These are phyloP conservation scores for Dipodascopsis uninucleata DNA, from an alignment of 805 yeast species.

Conservation along the genomic window DNA sequence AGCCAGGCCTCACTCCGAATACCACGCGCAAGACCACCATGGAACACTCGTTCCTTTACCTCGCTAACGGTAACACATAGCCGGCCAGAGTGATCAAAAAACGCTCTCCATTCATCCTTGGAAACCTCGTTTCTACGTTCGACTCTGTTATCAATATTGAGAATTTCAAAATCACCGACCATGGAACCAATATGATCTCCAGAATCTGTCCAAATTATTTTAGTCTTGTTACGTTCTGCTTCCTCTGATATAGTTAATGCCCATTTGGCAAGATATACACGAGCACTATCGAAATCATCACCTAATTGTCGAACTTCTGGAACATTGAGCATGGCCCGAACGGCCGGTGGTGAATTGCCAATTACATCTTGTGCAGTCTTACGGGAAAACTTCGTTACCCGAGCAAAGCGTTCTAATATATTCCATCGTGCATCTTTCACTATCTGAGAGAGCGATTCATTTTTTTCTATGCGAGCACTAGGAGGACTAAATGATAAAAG, in stretches of 20 bases:
- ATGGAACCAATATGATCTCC: slow-evolving; percentile 33
- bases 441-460: slow-evolving; percentile 47
- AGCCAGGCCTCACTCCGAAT: slow-evolving; percentile 79
- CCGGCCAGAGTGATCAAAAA: slow-evolving; percentile 74
- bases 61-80: slow-evolving; percentile 70
- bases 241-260: slow-evolving; percentile 91
- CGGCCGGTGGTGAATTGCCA: slow-evolving; percentile 52
- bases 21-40: slow-evolving; percentile 70
- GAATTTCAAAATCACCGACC: slow-evolving; percentile 43
- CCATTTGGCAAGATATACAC: slow-evolving; percentile 93
- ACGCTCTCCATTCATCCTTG: slow-evolving; percentile 74
- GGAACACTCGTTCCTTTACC: slow-evolving; percentile 78
- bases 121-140: slow-evolving; percentile 67
- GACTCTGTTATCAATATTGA: slow-evolving; percentile 50
- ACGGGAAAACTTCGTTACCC: slow-evolving; percentile 61
- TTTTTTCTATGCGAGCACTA: slow-evolving; percentile 36
- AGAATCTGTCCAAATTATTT: slow-evolving; percentile 39
- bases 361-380: slow-evolving; percentile 60
- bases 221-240: slow-evolving; percentile 55
- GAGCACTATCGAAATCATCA: slow-evolving; percentile 89
- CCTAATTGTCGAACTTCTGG: slow-evolving; percentile 80
- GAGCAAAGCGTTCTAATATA: slow-evolving; percentile 77
- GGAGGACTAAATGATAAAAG: slow-evolving; percentile 54
- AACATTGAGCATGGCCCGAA: slow-evolving; percentile 57
- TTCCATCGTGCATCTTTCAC: slow-evolving; percentile 79